phyloP scores from a whole-genome alignment of 2,329 filamentous ascomycete genomes.

The Trichophyton simii region DNA sequence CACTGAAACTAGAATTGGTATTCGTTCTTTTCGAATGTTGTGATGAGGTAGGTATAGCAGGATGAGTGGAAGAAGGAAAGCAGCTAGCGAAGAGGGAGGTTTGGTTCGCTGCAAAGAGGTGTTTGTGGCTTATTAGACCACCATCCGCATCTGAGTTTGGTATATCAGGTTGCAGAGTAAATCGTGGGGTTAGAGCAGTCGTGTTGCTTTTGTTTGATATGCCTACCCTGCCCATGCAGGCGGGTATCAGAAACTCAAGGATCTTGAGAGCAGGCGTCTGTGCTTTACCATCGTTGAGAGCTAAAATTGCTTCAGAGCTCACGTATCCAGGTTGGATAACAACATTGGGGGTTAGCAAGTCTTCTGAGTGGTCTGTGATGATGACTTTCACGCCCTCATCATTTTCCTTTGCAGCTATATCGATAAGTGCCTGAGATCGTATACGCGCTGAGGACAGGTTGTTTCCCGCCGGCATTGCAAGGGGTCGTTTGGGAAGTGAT shows the following conservation, averaged over 20 bases:
- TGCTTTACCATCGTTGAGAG: constrained; percentile 4
- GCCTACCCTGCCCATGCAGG: constrained; percentile 29
- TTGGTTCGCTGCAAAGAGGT: constrained; percentile 31
- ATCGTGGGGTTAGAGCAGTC: constrained; percentile 19
- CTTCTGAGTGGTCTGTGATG: constrained; percentile 31
- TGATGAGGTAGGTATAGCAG: constrained; percentile 5
- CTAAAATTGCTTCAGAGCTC: constrained; percentile 18
- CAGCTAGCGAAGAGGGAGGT: constrained; percentile 27
- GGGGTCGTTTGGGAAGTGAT: constrained; percentile 28
- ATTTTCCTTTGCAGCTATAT: constrained; percentile 30
- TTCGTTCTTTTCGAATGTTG: constrained; percentile 6
- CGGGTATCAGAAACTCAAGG: constrained; percentile 31
- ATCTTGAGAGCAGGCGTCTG: constrained; percentile 19
- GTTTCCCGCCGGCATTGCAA: constrained; percentile 32
- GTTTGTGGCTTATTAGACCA: constrained; percentile 34
- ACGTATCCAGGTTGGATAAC: constrained; percentile 10
- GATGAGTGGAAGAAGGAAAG: constrained; percentile 24
- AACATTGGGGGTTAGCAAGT: constrained; percentile 19
- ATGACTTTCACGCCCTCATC: constrained; percentile 30
- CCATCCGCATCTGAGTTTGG: constrained; percentile 32
- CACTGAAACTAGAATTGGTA: constrained; percentile 7
- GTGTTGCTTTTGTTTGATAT: constrained; percentile 4
- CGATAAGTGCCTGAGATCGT: constrained; percentile 34
- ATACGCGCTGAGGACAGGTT: constrained; percentile 34
- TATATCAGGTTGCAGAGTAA: constrained; percentile 32